Evolutionary conservation across 1,139 yeast genomes (phyloP).

Genomic region (Petasospora rhodanensis): DNA sequence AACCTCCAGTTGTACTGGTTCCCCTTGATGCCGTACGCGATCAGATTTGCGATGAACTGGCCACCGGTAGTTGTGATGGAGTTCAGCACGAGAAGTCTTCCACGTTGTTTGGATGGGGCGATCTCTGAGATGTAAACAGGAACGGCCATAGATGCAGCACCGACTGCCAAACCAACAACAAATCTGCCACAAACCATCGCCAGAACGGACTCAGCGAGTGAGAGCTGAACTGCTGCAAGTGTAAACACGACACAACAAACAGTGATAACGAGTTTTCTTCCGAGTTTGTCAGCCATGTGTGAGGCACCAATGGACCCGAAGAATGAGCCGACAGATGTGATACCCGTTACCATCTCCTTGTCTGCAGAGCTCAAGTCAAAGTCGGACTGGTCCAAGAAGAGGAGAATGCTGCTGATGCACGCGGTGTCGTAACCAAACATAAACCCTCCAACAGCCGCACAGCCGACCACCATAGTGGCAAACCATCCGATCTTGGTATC

Average conservation of each 20-base stretch:
- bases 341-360: conserved; percentile 38
- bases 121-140: conserved; percentile 41
- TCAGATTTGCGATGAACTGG: conserved; percentile 38
- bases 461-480: conserved; percentile 19
- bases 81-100: conserved; percentile 36
- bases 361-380: conserved; percentile 27
- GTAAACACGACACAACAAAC: conserved; percentile 35
- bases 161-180: conserved; percentile 39
- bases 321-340: conserved; percentile 40
- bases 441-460: conserved; percentile 34
- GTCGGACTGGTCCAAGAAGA: conserved; percentile 32
- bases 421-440: conserved; percentile 42
- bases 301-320: conserved; percentile 38
- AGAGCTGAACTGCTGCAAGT: conserved; percentile 35
- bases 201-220: conserved; percentile 26
- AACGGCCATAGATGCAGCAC: conserved; percentile 39
- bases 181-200: conserved; percentile 34
- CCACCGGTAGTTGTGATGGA: conserved; percentile 43
- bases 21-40: conserved; percentile 28
- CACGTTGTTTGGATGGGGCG: conserved; percentile 37
- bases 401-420: conserved; percentile 38
- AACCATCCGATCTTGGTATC: conserved; percentile 24
- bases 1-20: conserved; percentile 36
- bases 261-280: conserved; percentile 35
- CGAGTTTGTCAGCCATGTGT: conserved; percentile 31